Conservation (phyloP, 2,329 filamentous ascomycete genomes). For the Tricladium varicosporioides region DNA sequence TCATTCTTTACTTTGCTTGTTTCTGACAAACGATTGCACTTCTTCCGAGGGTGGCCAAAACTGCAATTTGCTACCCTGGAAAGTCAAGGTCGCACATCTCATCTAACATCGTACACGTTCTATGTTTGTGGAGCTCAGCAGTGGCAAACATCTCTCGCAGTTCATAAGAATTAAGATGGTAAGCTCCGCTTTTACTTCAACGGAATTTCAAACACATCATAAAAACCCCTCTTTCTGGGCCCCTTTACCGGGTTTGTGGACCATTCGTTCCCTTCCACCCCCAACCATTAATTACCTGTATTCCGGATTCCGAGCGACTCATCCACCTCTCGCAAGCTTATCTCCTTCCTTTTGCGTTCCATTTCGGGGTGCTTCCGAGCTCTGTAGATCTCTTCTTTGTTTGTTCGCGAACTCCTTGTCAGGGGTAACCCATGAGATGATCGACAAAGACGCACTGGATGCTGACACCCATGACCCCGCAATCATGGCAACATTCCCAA, state of each 20-base stretch:
- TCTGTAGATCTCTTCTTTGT: neutral
- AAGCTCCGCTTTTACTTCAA: neutral
- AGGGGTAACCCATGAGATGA: neutral
- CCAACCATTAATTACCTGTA: neutral
- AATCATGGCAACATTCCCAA: neutral
- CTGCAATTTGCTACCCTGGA: no score
- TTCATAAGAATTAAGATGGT: neutral
- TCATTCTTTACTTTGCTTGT: no score
- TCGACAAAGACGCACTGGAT: neutral
- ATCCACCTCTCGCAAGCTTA: no score
- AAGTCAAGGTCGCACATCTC: no score
- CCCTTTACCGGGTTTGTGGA: neutral
- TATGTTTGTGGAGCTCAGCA: no score
- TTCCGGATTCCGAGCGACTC: neutral
- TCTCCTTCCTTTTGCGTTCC: neutral
- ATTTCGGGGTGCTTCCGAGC: neutral
- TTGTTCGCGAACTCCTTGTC: neutral
- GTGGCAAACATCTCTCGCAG: no score
- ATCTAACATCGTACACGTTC: no score
- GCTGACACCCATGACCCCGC: neutral
- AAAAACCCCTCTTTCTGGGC: neutral
- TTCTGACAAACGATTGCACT: no score
- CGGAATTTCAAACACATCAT: neutral
- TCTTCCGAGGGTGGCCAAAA: no score
- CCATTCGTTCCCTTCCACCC: neutral